Evolutionary conservation across 306 rosid genomes (phyloP).

Genomic region (Trifolium subterraneum): DNA sequence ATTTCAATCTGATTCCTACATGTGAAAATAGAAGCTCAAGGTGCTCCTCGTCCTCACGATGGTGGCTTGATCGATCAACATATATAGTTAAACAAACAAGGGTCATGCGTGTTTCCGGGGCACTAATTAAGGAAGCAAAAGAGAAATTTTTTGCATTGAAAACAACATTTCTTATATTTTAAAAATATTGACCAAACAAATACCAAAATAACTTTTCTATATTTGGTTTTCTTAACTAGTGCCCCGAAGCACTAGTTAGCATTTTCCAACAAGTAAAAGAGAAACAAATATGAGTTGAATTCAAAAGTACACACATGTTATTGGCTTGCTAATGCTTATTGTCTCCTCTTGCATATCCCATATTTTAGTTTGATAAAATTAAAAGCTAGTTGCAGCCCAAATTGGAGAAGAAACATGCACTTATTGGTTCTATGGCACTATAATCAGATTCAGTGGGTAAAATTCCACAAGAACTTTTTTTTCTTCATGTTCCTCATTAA

Average conservation of each 20-base stretch:
- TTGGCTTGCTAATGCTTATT: not conserved
- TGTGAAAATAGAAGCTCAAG: not conserved
- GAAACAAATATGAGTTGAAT: no score
- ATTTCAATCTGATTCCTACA: no score
- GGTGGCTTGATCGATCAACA: not conserved
- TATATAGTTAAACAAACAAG: not conserved
- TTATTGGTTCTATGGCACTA: not conserved
- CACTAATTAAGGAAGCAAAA: no score
- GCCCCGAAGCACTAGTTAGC: no score
- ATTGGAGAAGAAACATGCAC: not conserved
- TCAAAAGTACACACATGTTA: not conserved
- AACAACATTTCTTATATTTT: no score
- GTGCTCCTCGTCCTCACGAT: not conserved
- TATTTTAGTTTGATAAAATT: not conserved
- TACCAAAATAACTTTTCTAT: no score
- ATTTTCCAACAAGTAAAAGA: no score
- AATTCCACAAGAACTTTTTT: not conserved
- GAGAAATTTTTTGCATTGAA: no score
- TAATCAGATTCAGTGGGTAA: not conserved
- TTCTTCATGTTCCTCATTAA: not conserved
- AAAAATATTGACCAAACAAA: no score
- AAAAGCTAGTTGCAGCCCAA: constrained; percentile 2
- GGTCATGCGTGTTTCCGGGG: no score
- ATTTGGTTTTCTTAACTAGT: no score
- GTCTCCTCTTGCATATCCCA: not conserved